Evolutionary conservation across 2,329 filamentous ascomycete genomes (phyloP).

Genomic region (Aspergillus ustus): DNA sequence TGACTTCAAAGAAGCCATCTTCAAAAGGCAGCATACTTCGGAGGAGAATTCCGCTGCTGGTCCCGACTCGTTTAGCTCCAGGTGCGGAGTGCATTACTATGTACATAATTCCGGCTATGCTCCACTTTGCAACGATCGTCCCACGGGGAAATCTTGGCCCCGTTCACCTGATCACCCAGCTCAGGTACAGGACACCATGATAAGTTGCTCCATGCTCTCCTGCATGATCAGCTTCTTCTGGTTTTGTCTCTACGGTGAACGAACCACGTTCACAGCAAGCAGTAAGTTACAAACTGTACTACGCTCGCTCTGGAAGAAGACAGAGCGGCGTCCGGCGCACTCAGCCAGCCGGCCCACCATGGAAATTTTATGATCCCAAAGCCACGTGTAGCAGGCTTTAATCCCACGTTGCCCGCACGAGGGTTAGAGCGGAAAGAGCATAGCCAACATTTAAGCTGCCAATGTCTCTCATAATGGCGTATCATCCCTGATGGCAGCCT

Average conservation of each 20-base stretch:
- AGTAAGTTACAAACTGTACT: background rate
- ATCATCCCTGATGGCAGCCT: background rate
- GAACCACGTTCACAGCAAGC: background rate
- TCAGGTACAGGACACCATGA: background rate
- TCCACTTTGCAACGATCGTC: slow-evolving; percentile 12
- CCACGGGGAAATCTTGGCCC: slow-evolving; percentile 5
- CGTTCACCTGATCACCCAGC: background rate
- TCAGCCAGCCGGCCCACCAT: background rate
- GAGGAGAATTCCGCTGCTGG: background rate
- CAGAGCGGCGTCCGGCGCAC: background rate
- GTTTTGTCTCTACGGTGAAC: background rate
- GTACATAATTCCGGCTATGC: slow-evolving; percentile 3
- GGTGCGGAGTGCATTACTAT: background rate
- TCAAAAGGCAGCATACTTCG: background rate
- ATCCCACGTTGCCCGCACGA: background rate
- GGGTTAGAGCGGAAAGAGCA: background rate
- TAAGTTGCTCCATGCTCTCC: background rate
- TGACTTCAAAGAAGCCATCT: background rate
- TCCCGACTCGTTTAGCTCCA: slow-evolving; percentile 3
- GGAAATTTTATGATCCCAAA: background rate
- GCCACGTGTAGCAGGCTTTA: background rate
- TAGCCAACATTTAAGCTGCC: background rate
- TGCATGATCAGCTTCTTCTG: background rate
- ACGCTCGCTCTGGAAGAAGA: background rate
- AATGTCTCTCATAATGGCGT: background rate